Evolutionary conservation across 768 basidiomycete genomes (phyloP).

Genomic region (Macrolepiota dolichaula): DNA sequence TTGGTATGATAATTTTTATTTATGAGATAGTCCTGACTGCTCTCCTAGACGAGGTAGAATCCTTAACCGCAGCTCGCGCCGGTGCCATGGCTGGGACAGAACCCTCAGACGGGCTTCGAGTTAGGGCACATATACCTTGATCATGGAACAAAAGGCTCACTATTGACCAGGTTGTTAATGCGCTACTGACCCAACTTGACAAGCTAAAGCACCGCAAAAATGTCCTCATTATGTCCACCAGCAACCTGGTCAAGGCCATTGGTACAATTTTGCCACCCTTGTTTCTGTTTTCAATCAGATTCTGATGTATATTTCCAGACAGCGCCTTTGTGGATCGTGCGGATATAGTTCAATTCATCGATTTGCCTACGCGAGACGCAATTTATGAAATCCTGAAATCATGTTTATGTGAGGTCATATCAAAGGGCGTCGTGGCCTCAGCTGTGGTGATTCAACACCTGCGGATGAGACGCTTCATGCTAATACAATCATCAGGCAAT

Average conservation of each 20-base stretch:
- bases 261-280: conserved; percentile 50
- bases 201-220: conserved; percentile 92
- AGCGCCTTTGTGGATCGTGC: conserved; percentile 95
- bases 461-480: conserved; percentile 3
- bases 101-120: conserved; percentile 90
- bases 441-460: conserved; percentile 42
- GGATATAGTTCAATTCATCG: conserved; percentile 94
- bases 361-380: conserved; percentile 86
- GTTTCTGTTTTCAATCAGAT: background rate
- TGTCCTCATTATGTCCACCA: conserved; percentile 93
- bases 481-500: conserved; percentile 40
- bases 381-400: conserved; percentile 89
- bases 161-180: conserved; percentile 83
- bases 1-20: conserved; percentile 49
- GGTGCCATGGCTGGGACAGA: conserved; percentile 95
- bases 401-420: conserved; percentile 78
- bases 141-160: conserved; percentile 16
- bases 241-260: conserved; percentile 92
- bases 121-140: conserved; percentile 24
- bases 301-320: conserved; percentile 47
- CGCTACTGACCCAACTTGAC: conserved; percentile 93
- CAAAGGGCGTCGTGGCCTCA: conserved; percentile 63
- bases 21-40: background rate
- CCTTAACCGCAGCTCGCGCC: conserved; percentile 89
- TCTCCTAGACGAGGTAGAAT: conserved; percentile 88